Percentiles rank a stretch among this genome's conserved stretches.
Evolutionary conservation across 768 basidiomycete genomes (phyloP).

Genomic region (Tricholoma terreum): DNA sequence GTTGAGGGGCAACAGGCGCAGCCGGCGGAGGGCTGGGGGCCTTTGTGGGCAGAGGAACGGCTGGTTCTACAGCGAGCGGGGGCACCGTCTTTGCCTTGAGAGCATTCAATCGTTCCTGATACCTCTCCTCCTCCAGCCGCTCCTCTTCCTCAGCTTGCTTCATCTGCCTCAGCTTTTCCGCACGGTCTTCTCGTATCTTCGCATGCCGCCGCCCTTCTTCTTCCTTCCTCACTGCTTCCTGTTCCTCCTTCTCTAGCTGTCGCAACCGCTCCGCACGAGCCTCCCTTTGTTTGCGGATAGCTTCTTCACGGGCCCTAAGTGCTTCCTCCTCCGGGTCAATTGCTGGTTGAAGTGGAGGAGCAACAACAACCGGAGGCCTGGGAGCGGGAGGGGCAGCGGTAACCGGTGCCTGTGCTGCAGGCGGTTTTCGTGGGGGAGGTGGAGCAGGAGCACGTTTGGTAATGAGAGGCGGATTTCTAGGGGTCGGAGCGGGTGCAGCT

Average conservation of each 20-base stretch:
- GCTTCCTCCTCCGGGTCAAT: constrained; percentile 78
- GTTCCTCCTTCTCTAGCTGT: constrained; percentile 55
- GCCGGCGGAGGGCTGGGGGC: constrained; percentile 34
- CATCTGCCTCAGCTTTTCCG: constrained; percentile 63
- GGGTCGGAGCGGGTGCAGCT: constrained; percentile 37
- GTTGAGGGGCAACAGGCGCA: constrained; percentile 32
- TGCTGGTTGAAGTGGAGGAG: constrained; percentile 33
- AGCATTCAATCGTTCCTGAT: constrained; percentile 36
- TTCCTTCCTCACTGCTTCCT: constrained; percentile 40
- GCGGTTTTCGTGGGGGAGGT: constrained; percentile 24
- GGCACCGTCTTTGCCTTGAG: constrained; percentile 36
- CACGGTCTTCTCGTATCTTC: constrained; percentile 68
- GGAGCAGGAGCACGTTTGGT: constrained; percentile 38
- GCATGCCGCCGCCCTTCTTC: constrained; percentile 6
- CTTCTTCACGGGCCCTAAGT: constrained; percentile 66
- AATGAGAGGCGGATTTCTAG: constrained; percentile 28
- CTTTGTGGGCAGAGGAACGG: constrained; percentile 28
- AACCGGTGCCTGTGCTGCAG: constrained; percentile 25
- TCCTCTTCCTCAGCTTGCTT: constrained; percentile 45
- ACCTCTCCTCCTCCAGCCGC: constrained; percentile 35
- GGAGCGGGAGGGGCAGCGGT: constrained; percentile 18
- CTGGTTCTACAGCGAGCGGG: constrained; percentile 18
- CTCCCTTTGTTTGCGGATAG: constrained; percentile 67
- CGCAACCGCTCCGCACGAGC: constrained; percentile 69
- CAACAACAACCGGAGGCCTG: constrained; percentile 13